phyloP scores from a whole-genome alignment of 1,284 basidiomycete species.

The Wolfiporia cocos region DNA sequence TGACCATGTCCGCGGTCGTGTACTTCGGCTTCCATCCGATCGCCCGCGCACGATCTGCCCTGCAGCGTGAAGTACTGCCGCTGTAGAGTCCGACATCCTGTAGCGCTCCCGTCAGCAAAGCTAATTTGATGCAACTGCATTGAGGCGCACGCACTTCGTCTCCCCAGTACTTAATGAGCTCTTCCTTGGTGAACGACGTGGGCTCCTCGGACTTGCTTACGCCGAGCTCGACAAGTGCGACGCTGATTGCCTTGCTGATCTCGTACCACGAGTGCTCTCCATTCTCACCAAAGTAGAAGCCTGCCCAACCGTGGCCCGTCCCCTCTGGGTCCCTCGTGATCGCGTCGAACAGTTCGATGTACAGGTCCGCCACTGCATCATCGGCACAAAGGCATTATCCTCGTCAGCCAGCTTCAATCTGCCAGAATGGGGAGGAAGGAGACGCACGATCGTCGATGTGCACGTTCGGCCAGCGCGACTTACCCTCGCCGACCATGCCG shows the following conservation, averaged over 20 bases:
- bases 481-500: constrained; percentile 27
- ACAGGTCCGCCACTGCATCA: constrained; percentile 18
- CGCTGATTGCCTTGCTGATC: constrained; percentile 31
- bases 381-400: neutral
- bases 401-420: neutral
- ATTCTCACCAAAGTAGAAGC: constrained; percentile 43
- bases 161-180: constrained; percentile 25
- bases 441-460: constrained; percentile 28
- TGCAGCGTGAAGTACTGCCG: constrained; percentile 37
- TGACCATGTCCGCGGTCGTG: constrained; percentile 27
- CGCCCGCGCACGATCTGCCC: constrained; percentile 31
- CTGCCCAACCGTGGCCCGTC: constrained; percentile 35
- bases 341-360: constrained; percentile 19
- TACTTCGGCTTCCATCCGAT: constrained; percentile 35
- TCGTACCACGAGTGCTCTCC: constrained; percentile 36
- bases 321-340: constrained; percentile 12
- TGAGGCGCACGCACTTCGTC: constrained; percentile 9
- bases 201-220: constrained; percentile 23
- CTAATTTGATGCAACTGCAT: neutral
- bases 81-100: constrained; percentile 19
- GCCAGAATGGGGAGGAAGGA: neutral
- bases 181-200: constrained; percentile 26
- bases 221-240: constrained; percentile 27
- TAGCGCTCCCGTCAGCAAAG: neutral
- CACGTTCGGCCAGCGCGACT: constrained; percentile 24